Evolutionary conservation across 225 moss, liverwort and hornwort species (phyloP).

Genomic region (Bryum argenteum): DNA sequence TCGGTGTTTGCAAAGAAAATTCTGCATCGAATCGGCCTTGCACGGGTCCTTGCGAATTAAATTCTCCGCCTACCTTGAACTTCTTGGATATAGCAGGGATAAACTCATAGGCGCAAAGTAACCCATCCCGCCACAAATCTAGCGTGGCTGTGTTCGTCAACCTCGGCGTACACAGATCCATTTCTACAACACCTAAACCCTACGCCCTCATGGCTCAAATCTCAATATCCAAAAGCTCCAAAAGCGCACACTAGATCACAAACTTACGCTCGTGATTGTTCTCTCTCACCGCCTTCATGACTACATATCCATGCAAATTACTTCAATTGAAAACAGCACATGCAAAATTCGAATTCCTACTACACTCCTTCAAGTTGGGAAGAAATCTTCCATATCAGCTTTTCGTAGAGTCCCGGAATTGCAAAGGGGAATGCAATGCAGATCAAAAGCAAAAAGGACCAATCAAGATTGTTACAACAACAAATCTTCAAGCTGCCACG

Average conservation of each 20-base stretch:
- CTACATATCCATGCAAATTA: neutral
- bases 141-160: conserved; percentile 27
- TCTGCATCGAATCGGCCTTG: conserved; percentile 79
- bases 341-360: neutral
- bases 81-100: conserved; percentile 54
- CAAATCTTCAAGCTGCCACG: neutral
- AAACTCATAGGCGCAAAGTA: conserved; percentile 87
- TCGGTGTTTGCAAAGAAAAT: conserved; percentile 45
- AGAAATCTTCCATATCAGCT: neutral
- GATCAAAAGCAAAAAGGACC: neutral
- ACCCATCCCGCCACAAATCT: conserved; percentile 81
- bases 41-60: conserved; percentile 64
- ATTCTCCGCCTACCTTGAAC: conserved; percentile 68
- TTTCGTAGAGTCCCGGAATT: neutral
- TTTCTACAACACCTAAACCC: conserved; percentile 16
- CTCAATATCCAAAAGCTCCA: conserved; percentile 12
- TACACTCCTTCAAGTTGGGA: neutral
- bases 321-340: neutral
- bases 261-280: neutral
- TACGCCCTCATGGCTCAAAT: conserved; percentile 8
- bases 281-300: neutral
- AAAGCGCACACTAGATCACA: neutral
- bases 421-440: too few relatives aligned
- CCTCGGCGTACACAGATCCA: conserved; percentile 23
- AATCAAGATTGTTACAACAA: conserved; percentile 1